Evolutionary conservation across 2,329 filamentous ascomycete species (phyloP).

Genomic region (Rutstroemia sp.): DNA sequence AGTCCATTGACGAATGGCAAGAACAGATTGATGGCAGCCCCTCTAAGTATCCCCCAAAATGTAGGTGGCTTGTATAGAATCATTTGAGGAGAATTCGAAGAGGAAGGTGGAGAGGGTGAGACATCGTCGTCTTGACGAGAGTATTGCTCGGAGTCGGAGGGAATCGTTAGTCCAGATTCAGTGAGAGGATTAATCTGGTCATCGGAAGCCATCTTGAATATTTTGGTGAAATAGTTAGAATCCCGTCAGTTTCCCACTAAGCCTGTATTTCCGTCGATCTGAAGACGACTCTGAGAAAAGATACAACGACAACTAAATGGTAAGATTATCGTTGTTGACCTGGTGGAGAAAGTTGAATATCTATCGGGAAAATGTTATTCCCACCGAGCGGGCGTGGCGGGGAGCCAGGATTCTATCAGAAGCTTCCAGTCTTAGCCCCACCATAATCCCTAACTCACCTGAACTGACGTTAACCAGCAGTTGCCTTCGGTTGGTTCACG

Average conservation of each 20-base stretch:
- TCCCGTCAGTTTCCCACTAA: no score
- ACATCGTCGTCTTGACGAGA: slow-evolving; percentile 53
- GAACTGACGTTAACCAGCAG: slow-evolving; percentile 11
- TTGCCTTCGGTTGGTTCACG: slow-evolving; percentile 10
- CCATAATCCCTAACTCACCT: background rate
- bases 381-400: no score
- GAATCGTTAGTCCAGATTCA: slow-evolving; percentile 69
- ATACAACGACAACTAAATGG: no score
- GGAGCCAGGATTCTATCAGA: no score
- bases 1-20: slow-evolving; percentile 94
- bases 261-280: no score
- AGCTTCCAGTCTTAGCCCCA: background rate
- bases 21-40: slow-evolving; percentile 91
- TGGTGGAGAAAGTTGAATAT: no score
- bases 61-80: slow-evolving; percentile 88
- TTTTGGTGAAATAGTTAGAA: background rate
- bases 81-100: slow-evolving; percentile 56
- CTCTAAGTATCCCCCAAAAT: slow-evolving; percentile 74
- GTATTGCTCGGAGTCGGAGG: slow-evolving; percentile 79
- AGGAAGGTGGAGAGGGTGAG: slow-evolving; percentile 53
- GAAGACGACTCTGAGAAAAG: no score
- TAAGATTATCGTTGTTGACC: no score
- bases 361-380: no score
- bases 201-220: slow-evolving; percentile 44
- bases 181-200: slow-evolving; percentile 48